Evolutionary conservation across 2,329 filamentous ascomycete species (phyloP), one percentile per base, ranked within the genome.

Genomic region (Thielaviopsis ethacetica): DNA sequence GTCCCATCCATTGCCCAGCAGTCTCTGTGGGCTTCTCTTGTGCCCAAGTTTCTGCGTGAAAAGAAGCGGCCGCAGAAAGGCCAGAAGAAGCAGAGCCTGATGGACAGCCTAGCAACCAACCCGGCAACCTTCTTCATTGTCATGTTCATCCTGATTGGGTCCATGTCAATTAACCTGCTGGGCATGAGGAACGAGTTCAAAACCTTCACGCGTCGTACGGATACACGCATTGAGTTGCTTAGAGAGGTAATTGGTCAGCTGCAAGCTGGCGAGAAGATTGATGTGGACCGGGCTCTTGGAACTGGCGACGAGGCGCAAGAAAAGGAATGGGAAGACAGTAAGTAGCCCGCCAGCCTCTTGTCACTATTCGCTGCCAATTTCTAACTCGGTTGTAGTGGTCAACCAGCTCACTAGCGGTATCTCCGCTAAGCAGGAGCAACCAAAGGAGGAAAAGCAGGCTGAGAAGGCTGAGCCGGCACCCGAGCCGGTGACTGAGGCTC

Each of bases 111-210:
- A 68, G 65, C 52, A 65, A 71, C 57, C 69, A 91, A 91, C 65
- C 86, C 88, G 2, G 86, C 86, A 21, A 90, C 84, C 0, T 91
- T 89, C 67, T 93, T 84, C 69, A 88, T 91, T 64, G 75, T 84
- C 65, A 88, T 91, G 63, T 90, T 90, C 66, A 75, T 90, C 49
- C 78, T 97, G 63, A 91, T 97, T 63, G 94, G 94, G 3, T 95
- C 89, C 62, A 95, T 96, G 77, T 88, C 91, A 15, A 96, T 98
- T 65, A 88, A 96, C 66, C 87, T 93, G 77, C 85, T 98, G 67
- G 78, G 83, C 41, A 70, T 97, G 65, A 85, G 84, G 65, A 87
- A 86, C 65, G 84, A 91, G 56, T 86, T 84, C 67, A 76, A 78
- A 34, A 81, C 83, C 10, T 91, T 86, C 65, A 81, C 77, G 67